phyloP scores from a whole-genome alignment of 148 eudicot genomes.

The Euryodendron excelsum region DNA sequence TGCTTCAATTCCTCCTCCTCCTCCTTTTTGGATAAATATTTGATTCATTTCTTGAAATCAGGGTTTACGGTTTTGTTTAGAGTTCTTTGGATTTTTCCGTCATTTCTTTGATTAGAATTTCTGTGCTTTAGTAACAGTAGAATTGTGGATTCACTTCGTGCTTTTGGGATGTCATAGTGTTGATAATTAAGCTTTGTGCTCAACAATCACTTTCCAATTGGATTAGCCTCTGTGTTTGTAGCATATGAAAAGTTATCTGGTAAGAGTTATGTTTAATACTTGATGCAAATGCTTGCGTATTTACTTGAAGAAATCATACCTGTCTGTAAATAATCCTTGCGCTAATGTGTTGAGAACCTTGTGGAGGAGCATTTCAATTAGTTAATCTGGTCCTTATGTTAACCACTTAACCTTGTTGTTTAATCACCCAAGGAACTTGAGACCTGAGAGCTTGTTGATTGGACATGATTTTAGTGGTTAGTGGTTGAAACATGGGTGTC shows the following conservation, averaged over 20 bases:
- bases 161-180: conserved; percentile 7
- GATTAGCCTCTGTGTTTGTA: background rate
- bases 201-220: background rate
- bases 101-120: background rate
- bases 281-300: background rate
- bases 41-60: background rate
- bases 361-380: background rate
- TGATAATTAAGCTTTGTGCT: background rate
- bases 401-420: background rate
- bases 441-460: no score
- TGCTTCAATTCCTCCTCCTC: no score
- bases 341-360: background rate
- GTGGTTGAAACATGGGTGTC: no score
- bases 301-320: background rate
- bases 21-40: background rate
- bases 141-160: background rate
- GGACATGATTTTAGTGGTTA: no score
- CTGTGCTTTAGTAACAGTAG: background rate
- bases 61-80: background rate
- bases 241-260: background rate
- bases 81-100: background rate
- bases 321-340: background rate
- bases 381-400: background rate
- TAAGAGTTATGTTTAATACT: background rate
- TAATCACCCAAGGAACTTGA: no score